Evolutionary conservation across 305 asterid species (phyloP).

Genomic region (Plantago coronopus): DNA sequence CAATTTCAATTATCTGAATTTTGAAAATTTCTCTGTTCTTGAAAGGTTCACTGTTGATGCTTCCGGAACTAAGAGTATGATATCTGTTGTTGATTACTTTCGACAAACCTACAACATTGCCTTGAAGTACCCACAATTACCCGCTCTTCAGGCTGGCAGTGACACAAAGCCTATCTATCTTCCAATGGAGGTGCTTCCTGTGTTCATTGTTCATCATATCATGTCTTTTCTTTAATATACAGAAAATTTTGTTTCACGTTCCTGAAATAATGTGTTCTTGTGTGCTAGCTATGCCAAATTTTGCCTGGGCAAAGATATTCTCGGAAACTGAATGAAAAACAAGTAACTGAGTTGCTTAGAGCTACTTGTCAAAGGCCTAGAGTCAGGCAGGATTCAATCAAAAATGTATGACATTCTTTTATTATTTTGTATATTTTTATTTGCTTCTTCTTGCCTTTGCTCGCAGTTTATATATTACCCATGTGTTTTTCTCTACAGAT

Average conservation of each 20-base stretch:
- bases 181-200: conserved; percentile 77
- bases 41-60: conserved; percentile 57
- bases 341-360: conserved; percentile 52
- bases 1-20: no score
- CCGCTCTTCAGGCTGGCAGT: conserved; percentile 67
- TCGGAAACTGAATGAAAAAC: conserved; percentile 50
- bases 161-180: conserved; percentile 53
- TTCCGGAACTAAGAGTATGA: conserved; percentile 29
- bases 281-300: conserved; percentile 48
- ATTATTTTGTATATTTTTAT: background rate
- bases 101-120: conserved; percentile 31
- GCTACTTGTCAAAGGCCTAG: conserved; percentile 79
- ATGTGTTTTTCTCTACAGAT: conserved; percentile 32
- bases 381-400: conserved; percentile 30
- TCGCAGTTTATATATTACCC: no score
- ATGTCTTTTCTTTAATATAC: background rate
- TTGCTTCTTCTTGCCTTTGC: background rate
- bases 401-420: conserved; percentile 25
- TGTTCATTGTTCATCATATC: conserved; percentile 11
- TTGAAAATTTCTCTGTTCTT: background rate
- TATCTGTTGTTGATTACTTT: conserved; percentile 54
- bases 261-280: background rate
- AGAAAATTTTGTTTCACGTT: background rate
- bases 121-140: conserved; percentile 40
- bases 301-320: conserved; percentile 62